A percentile compares a stretch with the other conserved stretches of the same genome.
Conservation (phyloP, 2,329 filamentous ascomycete species). For the Bipolaris cookei region DNA sequence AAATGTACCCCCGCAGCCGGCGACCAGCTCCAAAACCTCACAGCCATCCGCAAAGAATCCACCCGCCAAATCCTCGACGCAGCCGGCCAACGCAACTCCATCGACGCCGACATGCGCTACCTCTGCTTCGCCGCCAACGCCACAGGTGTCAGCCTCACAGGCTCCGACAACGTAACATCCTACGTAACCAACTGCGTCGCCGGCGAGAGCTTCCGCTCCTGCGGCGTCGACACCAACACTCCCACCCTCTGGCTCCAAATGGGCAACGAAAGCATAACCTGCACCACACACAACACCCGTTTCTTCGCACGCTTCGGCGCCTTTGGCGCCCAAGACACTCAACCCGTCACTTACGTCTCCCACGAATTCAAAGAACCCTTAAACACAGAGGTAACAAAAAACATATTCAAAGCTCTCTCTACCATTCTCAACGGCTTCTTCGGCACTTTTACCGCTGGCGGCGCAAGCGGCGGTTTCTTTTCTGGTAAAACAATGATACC, state of each 20-base stretch:
- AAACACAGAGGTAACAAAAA: neutral
- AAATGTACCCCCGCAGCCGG: neutral
- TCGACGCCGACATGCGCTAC: neutral
- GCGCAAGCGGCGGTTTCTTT: neutral
- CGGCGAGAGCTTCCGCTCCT: neutral
- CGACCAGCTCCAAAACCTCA: neutral
- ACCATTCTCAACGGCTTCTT: neutral
- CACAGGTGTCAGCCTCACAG: neutral
- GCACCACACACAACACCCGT: neutral
- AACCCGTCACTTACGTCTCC: neutral
- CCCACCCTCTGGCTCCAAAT: neutral
- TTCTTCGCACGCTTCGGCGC: neutral
- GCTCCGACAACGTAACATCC: neutral
- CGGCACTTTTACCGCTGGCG: neutral
- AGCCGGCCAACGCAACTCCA: neutral
- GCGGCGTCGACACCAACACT: too few species aligned
- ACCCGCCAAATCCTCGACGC: neutral
- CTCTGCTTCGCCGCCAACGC: neutral
- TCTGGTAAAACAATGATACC: neutral
- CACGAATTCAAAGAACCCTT: neutral
- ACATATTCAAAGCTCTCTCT: neutral
- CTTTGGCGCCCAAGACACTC: neutral
- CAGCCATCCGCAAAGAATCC: neutral
- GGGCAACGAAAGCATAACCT: neutral
- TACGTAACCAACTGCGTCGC: neutral